These are phyloP conservation scores for Melanopsichium pennsylvanicum DNA, from an alignment of 1,284 basidiomycete species.

Conservation along the genomic window DNA sequence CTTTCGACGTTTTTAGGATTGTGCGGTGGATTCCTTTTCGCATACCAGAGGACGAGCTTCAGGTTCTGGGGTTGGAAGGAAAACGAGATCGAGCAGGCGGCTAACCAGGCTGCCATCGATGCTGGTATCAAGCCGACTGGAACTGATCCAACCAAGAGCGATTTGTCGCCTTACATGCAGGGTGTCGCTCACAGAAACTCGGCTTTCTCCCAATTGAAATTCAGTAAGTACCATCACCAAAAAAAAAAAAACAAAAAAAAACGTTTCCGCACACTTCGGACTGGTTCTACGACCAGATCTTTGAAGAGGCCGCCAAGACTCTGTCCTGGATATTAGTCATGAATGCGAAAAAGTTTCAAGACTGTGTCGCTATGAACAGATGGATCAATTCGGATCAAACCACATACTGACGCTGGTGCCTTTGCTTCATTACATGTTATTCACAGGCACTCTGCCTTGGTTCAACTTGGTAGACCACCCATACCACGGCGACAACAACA, in stretches of 20 bases:
- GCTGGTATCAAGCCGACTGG: constrained; percentile 47
- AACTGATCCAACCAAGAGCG: constrained; percentile 70
- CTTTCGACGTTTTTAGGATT: constrained; percentile 70
- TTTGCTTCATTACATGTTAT: too few relatives aligned
- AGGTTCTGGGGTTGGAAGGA: constrained; percentile 97
- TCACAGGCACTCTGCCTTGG: constrained; percentile 61
- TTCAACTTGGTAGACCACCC: constrained; percentile 65
- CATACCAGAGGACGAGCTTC: constrained; percentile 83
- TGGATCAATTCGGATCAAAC: background rate
- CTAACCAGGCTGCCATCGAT: constrained; percentile 41
- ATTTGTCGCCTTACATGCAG: constrained; percentile 86
- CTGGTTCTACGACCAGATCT: too few relatives aligned
- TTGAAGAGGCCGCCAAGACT: too few relatives aligned
- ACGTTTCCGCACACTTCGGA: too few relatives aligned
- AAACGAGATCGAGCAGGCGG: constrained; percentile 71
- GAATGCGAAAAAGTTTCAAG: too few relatives aligned
- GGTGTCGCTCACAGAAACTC: constrained; percentile 88
- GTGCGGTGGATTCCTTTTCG: constrained; percentile 87
- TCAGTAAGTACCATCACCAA: constrained; percentile 60
- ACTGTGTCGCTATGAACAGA: too few relatives aligned
- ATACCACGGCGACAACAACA: constrained; percentile 49
- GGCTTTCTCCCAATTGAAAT: constrained; percentile 77
- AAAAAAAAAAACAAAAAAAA: too few relatives aligned
- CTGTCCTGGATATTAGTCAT: too few relatives aligned
- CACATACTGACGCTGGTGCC: background rate